phyloP scores from a whole-genome alignment of 257 asterid genomes.

The Solanum ossicruentum region DNA sequence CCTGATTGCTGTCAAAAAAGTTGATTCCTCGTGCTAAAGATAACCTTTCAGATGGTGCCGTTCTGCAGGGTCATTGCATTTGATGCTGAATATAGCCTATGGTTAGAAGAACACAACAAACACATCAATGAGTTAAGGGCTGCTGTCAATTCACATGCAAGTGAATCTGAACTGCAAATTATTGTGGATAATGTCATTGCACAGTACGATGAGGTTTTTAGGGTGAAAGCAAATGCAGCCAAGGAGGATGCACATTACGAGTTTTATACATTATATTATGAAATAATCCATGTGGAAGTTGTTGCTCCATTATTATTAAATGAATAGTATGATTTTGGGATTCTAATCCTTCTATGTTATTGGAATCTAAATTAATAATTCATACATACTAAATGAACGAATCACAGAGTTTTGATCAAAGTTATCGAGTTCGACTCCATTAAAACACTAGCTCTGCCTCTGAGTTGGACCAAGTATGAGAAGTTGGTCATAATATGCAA shows the following conservation, averaged over 20 bases:
- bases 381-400: background rate
- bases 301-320: too few species aligned
- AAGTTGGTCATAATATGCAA: too few species aligned
- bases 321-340: background rate
- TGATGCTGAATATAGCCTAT: slow-evolving; percentile 65
- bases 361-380: background rate
- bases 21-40: background rate
- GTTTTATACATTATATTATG: background rate
- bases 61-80: slow-evolving; percentile 65
- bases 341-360: background rate
- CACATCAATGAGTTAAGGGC: slow-evolving; percentile 55
- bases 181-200: slow-evolving; percentile 46
- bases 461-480: too few species aligned
- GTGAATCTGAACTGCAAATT: slow-evolving; percentile 55
- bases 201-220: slow-evolving; percentile 55
- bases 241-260: slow-evolving; percentile 82
- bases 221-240: slow-evolving; percentile 72
- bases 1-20: too few species aligned
- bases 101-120: slow-evolving; percentile 76
- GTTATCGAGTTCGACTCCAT: too few species aligned
- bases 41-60: background rate
- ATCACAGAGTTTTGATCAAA: too few species aligned
- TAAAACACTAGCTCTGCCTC: too few species aligned
- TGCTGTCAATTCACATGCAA: slow-evolving; percentile 58
- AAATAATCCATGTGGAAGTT: background rate